phyloP scores from a whole-genome alignment of 2,329 filamentous ascomycete species.

The Hortaea sp. region DNA sequence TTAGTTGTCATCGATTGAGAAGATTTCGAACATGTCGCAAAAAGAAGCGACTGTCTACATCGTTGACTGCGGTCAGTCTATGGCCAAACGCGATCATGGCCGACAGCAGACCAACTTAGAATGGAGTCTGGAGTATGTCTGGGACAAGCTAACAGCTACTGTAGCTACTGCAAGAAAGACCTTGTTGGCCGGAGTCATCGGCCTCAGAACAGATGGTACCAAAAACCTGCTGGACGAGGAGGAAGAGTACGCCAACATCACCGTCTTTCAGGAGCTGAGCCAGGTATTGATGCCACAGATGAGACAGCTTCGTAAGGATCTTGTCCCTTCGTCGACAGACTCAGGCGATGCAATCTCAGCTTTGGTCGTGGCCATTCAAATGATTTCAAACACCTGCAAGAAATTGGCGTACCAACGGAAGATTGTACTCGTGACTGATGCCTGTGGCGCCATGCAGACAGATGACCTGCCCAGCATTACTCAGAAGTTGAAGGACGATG shows the following conservation, averaged over 20 bases:
- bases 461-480: constrained; percentile 62
- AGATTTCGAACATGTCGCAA: constrained; percentile 55
- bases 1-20: background rate
- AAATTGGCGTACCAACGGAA: constrained; percentile 71
- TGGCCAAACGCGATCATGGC: constrained; percentile 61
- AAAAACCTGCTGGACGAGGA: constrained; percentile 56
- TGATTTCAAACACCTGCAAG: constrained; percentile 72
- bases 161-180: constrained; percentile 64
- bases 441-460: constrained; percentile 58
- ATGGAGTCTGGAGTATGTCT: constrained; percentile 83
- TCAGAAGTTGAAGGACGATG: constrained; percentile 61
- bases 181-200: constrained; percentile 67
- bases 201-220: constrained; percentile 68
- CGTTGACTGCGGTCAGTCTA: constrained; percentile 77
- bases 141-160: constrained; percentile 78
- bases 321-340: constrained; percentile 59
- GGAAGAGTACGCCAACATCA: constrained; percentile 71
- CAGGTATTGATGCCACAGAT: constrained; percentile 64
- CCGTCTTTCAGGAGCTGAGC: constrained; percentile 52
- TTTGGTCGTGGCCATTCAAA: constrained; percentile 72
- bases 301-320: constrained; percentile 49
- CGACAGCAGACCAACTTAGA: constrained; percentile 73
- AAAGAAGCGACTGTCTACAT: constrained; percentile 93
- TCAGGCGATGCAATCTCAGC: constrained; percentile 78
- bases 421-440: constrained; percentile 81